Conservation (phyloP, 371 early-diverging fungal species). For the Dichotomocladium elegans region DNA sequence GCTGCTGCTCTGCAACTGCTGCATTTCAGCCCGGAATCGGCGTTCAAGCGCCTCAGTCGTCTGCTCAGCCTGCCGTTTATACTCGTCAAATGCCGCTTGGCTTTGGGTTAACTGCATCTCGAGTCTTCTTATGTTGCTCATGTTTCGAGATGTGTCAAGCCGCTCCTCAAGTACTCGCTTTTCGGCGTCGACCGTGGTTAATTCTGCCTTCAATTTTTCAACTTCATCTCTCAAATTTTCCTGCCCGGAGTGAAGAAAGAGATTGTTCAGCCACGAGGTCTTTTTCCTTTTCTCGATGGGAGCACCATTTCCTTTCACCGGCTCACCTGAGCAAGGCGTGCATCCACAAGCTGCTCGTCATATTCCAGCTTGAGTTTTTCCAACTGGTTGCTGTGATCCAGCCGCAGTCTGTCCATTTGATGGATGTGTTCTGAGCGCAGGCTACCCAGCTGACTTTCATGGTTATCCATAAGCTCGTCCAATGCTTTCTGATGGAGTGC, state of each 20-base stretch:
- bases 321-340: too few relatives aligned
- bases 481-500: conserved; percentile 3
- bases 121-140: conserved; percentile 23
- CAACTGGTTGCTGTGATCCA: background rate
- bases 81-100: conserved; percentile 20
- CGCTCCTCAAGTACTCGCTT: conserved; percentile 8
- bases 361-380: background rate
- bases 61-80: conserved; percentile 20
- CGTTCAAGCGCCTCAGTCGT: conserved; percentile 25
- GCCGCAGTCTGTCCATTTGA: too few relatives aligned
- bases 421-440: background rate
- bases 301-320: too few relatives aligned
- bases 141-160: conserved; percentile 17
- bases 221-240: too few relatives aligned
- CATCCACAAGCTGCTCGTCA: too few relatives aligned
- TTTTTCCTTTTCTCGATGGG: too few relatives aligned
- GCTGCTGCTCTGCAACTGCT: conserved; percentile 32
- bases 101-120: conserved; percentile 21
- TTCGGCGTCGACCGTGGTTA: too few relatives aligned
- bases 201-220: too few relatives aligned
- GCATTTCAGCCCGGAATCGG: conserved; percentile 35
- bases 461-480: background rate
- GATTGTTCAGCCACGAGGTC: too few relatives aligned
- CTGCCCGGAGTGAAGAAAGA: too few relatives aligned
- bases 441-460: background rate